Conservation (phyloP, 1,139 yeast genomes). For the Suhomyces bolitotheri region DNA sequence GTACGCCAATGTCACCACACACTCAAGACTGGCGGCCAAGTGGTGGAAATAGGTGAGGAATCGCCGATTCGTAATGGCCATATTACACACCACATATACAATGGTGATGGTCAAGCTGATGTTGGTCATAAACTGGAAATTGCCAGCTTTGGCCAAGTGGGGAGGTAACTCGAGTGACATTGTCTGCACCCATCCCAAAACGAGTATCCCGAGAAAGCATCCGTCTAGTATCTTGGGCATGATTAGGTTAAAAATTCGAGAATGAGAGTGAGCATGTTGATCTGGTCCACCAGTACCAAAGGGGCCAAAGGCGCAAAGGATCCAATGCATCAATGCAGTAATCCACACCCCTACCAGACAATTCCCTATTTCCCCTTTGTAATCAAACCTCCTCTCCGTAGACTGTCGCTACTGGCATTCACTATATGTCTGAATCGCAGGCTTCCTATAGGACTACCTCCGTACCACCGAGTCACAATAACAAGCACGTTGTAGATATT, state of each 20-base stretch:
- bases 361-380: too few relatives aligned
- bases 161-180: slow-evolving; percentile 21
- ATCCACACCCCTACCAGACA: too few relatives aligned
- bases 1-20: slow-evolving; percentile 24
- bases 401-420: slow-evolving; percentile 49
- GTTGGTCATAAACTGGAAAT: slow-evolving; percentile 27
- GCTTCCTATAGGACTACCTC: slow-evolving; percentile 67
- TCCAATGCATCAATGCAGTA: too few relatives aligned
- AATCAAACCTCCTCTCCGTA: slow-evolving; percentile 24
- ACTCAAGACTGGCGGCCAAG: slow-evolving; percentile 21
- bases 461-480: slow-evolving; percentile 73
- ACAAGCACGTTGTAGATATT: slow-evolving; percentile 54
- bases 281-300: too few relatives aligned
- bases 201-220: slow-evolving; percentile 9
- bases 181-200: slow-evolving; percentile 18
- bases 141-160: slow-evolving; percentile 22
- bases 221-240: too few relatives aligned
- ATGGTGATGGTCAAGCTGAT: slow-evolving; percentile 18
- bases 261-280: too few relatives aligned
- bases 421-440: slow-evolving; percentile 64
- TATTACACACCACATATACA: slow-evolving; percentile 11
- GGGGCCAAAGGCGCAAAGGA: too few relatives aligned
- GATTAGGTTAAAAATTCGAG: too few relatives aligned
- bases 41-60: slow-evolving; percentile 13
- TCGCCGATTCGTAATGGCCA: slow-evolving; percentile 3